Base-by-base conservation (phyloP, 1,284 basidiomycete genomes). In the Puccinia horiana region DNA sequence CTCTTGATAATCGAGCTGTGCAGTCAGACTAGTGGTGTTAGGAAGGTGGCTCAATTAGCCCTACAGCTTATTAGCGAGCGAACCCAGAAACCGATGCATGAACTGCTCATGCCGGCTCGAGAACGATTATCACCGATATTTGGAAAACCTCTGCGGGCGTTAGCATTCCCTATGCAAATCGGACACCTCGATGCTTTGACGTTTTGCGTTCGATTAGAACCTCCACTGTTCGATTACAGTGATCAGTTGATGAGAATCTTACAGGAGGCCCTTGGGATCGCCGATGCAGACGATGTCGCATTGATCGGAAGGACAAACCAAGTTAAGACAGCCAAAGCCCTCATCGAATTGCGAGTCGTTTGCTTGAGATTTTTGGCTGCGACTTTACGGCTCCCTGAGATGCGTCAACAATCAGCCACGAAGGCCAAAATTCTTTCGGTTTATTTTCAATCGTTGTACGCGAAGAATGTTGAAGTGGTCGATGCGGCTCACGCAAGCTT, bases 361-460 rank as follows among this genome's bases (percentile, higher is more conserved):
- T 98, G 96, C 86, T 94, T 99, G 87, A 93, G 93, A 85, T 88
- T 99, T 70, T 88, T 99, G 76, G 95, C 95, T 11, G 94, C 96
- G 1, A 94, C 96, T 1, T 95, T 99, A 93, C 93, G 93, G 12
- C 91, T 95, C 84, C 93, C 94, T 9, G 96, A 98, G 86, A 98
- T 96, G 88, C 72, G 72, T 40, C 69, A 81, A 56, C 83, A 85
- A 61, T 84, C 82, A 83, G 83, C 23, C 79, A 85, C 86, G 85
- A 84, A 86, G 47, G 73, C 81, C 29, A 82, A 82, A 40, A 82
- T 98, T 54, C 97, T 95, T 35, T 90, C 93, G 44, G 94, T 98
- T 29, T 99, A 99, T 88, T 99, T 99, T 91, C 99, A 99, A 88
- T 96, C 96, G 20, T 90, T 99, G 65, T 99, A 99, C 88, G 97